Base-by-base conservation (phyloP, 345 rosid species). In the Euphorbia tirucalli region DNA sequence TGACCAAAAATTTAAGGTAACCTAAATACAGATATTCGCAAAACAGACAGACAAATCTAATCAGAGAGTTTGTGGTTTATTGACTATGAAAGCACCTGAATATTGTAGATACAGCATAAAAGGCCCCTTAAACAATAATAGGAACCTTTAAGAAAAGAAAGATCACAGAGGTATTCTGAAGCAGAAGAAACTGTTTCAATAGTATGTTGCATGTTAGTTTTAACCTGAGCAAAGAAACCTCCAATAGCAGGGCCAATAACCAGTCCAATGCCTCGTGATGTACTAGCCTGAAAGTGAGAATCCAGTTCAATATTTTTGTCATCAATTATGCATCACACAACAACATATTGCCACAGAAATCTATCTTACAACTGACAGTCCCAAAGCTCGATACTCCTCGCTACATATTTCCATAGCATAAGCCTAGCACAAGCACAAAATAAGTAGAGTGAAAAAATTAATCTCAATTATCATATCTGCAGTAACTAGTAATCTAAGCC, bases 171-270 rank as follows among this genome's bases (percentile, higher is more conserved):
- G 63, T 28, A 59, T 59, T 35, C 39, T 28, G 35, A 5, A 22
- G 35, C 28, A 28, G 35, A 27, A 66, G 10, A 66, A 66, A 66
- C 54, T n/a, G n/a, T 11, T 67, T 52, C 15, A 32, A 28, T 19
- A 30, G 19, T 5, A 48, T 71, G 52, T 13, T 57, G 15, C 19
- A 37, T 15, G 21, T 28, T 44, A 31, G 37, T 25, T 31, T 31
- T 7, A 35, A 75, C 78, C 78, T 75, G 78, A 41, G 74, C 74
- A 52, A 75, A 57, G 52, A 69, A 75, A 69, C 78, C 78, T 68
- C 78, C 78, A 27, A 75, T 39, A 69, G 78, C 74, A 62, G 78
- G 74, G 44, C 78, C 78, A 39, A 75, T 62, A 50, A 75, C 44
- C 61, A 75, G 22, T 62, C 78, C 78, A 49, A 75, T 52, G 68